These are phyloP conservation scores for Pelargonium fulgidum DNA, from an alignment of 441 rosid species.

Conservation along the genomic window DNA sequence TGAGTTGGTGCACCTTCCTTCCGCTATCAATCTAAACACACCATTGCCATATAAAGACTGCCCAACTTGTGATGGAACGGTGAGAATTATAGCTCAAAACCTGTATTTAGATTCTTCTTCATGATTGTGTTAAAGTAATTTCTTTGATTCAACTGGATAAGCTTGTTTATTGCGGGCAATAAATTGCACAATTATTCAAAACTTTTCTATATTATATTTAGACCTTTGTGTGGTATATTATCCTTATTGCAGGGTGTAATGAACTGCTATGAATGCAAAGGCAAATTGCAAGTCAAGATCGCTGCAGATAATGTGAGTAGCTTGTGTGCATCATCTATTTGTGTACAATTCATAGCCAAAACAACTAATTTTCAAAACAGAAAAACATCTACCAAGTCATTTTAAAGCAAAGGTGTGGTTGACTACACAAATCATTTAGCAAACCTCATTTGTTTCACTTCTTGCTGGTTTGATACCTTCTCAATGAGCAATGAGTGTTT, in stretches of 20 bases:
- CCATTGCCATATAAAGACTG: slow-evolving; percentile 84
- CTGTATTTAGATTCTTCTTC: background rate
- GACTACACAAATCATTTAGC: too few species aligned
- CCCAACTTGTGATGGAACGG: slow-evolving; percentile 87
- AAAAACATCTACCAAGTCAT: too few species aligned
- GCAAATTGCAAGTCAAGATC: slow-evolving; percentile 72
- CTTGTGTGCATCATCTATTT: too few species aligned
- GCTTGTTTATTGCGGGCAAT: too few species aligned
- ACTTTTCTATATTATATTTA: slow-evolving; percentile 13
- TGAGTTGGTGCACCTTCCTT: slow-evolving; percentile 74
- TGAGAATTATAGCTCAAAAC: slow-evolving; percentile 30
- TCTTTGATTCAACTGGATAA: too few species aligned
- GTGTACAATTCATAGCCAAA: too few species aligned
- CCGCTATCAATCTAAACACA: slow-evolving; percentile 47
- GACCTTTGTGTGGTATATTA: slow-evolving; percentile 20
- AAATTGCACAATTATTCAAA: slow-evolving; percentile 7
- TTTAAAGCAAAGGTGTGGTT: too few species aligned
- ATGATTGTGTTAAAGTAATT: too few species aligned
- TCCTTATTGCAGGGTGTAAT: slow-evolving; percentile 66
- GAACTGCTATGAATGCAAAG: slow-evolving; percentile 85
- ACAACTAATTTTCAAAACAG: too few species aligned
- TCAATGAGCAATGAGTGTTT: background rate
- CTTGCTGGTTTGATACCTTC: background rate
- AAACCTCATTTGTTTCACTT: too few species aligned
- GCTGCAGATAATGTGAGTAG: slow-evolving; percentile 88